Base-by-base conservation (phyloP, 2,329 filamentous ascomycete genomes). In the Curvularia sp. region DNA sequence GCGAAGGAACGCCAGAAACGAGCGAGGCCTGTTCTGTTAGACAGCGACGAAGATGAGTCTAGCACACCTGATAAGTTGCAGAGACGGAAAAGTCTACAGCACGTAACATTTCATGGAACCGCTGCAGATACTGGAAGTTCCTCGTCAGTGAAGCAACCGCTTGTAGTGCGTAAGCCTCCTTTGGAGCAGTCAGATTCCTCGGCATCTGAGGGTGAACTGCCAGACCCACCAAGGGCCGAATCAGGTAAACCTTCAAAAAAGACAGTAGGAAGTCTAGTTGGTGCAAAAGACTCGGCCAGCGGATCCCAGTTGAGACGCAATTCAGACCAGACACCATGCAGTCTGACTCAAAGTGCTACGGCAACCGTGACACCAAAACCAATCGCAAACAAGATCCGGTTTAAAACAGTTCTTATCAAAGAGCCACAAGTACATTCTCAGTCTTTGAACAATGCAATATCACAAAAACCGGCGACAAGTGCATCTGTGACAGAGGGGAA, bases 151-250 rank as follows among this genome's bases (percentile, higher is more conserved):
- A 49, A 28, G 9, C 62, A 49, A 26, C 20, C 39, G 24, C 55
- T 51, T 18, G 24, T 42, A 35, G 26, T 42, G 26, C 66, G 62
- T 18, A 62, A 54, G 39, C 53, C 49, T 26, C 66, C 66, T 20
- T 22, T 71, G 2, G 47, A 58, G 22, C 68, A 67, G 24, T 67
- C 69, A 8, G 49, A 55, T 18, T 30, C 48, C 12, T 69, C 68
- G 30, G 63, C 61, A 33, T 63, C 65, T 2, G 53, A 58, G 38
- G 51, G 28, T 38, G 54, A 61, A 1, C 15, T 31, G 6, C 49
- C 54, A n/a, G 54, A 64, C 47, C 57, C 56, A 3, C 35, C 57
- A 6, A 35, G 65, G 31, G 53, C 39, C 7, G 59, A 66, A 22
- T 28, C 61, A 2, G 38, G 28, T 13, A 41, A 26, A 24, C 47